A percentile compares a stretch with the other conserved stretches of the same genome.
Evolutionary conservation across 345 rosid genomes (phyloP).

Genomic region (Rubroshorea leprosula): DNA sequence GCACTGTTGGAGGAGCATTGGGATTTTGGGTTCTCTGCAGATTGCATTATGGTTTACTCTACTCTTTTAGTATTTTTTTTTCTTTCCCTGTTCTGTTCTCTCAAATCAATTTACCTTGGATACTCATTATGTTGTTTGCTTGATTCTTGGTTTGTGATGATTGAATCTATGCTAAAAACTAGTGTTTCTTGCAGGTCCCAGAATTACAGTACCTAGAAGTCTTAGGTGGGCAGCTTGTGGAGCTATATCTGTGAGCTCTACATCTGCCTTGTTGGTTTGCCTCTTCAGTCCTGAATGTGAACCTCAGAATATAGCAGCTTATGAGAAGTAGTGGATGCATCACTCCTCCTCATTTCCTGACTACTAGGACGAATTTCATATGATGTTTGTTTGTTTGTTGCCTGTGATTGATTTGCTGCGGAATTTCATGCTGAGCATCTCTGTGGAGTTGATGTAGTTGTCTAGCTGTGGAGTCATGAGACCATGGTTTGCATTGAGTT

Average conservation of each 20-base stretch:
- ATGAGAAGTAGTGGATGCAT: slow-evolving; percentile 30
- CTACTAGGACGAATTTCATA: too few species aligned
- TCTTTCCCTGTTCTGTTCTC: neutral
- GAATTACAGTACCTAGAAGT: slow-evolving; percentile 56
- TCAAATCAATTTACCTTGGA: neutral
- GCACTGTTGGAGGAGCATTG: slow-evolving; percentile 52
- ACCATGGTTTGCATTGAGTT: too few species aligned
- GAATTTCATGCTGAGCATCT: too few species aligned
- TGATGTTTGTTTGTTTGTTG: too few species aligned
- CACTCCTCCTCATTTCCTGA: neutral
- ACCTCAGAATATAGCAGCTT: slow-evolving; percentile 88
- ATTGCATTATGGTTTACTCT: slow-evolving; percentile 51
- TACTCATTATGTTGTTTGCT: neutral
- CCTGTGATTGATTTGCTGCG: too few species aligned
- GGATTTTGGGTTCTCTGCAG: slow-evolving; percentile 72
- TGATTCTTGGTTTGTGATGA: neutral
- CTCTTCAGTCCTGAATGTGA: slow-evolving; percentile 92
- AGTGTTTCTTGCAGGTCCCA: slow-evolving; percentile 41
- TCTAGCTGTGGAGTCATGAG: too few species aligned
- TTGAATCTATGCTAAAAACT: neutral
- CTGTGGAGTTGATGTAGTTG: too few species aligned
- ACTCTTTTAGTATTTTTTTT: neutral
- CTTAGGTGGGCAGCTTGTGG: slow-evolving; percentile 94
- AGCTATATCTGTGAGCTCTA: slow-evolving; percentile 60
- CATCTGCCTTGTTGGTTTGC: slow-evolving; percentile 66